Conservation (phyloP, 1,139 yeast species). For the Yamadazyma buinensis region DNA sequence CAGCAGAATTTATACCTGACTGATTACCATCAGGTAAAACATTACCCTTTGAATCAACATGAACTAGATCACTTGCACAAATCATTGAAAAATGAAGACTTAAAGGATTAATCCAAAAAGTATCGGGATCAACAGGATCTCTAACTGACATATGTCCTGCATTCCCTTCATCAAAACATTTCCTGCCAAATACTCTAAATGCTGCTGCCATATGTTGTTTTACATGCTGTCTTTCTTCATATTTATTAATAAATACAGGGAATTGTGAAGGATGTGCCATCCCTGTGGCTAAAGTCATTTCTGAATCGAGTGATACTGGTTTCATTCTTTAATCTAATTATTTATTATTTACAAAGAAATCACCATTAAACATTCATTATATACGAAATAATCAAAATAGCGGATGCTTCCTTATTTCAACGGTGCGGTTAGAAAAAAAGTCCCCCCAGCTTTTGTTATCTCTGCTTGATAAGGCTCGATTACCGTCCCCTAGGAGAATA, state of each 20-base stretch:
- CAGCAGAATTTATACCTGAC: constrained; percentile 68
- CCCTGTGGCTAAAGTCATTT: constrained; percentile 34
- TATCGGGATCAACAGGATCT: constrained; percentile 65
- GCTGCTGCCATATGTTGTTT: constrained; percentile 72
- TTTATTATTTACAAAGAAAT: no score
- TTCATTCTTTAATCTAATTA: no score
- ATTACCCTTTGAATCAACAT: constrained; percentile 65
- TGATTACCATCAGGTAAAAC: constrained; percentile 59
- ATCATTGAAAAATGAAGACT: constrained; percentile 65
- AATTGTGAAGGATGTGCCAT: constrained; percentile 40
- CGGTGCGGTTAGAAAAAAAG: no score
- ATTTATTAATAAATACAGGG: constrained; percentile 45
- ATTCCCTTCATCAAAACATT: constrained; percentile 64
- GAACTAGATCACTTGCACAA: constrained; percentile 68
- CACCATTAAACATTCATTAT: no score
- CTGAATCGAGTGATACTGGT: no score
- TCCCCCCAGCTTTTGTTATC: no score
- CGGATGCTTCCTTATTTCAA: no score
- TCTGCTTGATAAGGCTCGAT: no score
- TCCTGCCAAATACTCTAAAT: constrained; percentile 68
- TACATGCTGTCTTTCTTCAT: constrained; percentile 27
- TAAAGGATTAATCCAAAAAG: constrained; percentile 76
- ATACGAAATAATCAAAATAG: no score
- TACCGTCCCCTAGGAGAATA: no score
- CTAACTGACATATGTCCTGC: constrained; percentile 78